These are phyloP conservation scores for Xylaria longipes DNA, from an alignment of 495 filamentous ascomycete species.

Conservation along the genomic window DNA sequence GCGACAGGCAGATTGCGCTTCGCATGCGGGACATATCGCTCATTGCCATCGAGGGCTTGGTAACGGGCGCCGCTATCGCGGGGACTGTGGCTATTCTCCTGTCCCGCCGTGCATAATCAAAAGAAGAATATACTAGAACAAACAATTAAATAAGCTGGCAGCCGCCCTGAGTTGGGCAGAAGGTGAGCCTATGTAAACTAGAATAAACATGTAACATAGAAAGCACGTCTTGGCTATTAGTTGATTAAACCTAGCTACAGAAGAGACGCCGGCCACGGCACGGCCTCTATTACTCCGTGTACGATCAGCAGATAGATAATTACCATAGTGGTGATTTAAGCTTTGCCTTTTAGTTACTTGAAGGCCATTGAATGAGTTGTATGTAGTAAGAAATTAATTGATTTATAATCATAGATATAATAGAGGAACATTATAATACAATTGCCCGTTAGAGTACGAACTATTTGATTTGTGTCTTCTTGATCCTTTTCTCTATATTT, in stretches of 20 bases:
- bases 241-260: background rate
- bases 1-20: slow-evolving; percentile 69
- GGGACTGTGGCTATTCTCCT: slow-evolving; percentile 64
- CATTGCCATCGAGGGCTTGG: slow-evolving; percentile 72
- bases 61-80: slow-evolving; percentile 71
- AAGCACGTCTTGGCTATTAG: background rate
- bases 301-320: background rate
- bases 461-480: no score
- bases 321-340: background rate
- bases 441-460: no score
- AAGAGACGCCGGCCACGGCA: background rate
- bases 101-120: slow-evolving; percentile 1
- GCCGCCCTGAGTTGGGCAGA: background rate
- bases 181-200: background rate
- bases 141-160: background rate
- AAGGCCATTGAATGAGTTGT: no score
- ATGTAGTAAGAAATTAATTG: no score
- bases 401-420: no score
- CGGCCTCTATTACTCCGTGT: no score
- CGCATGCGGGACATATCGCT: slow-evolving; percentile 77
- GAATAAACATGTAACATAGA: background rate
- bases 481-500: no score
- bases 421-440: no score
- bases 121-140: background rate
- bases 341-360: no score